Conservation (phyloP, 73 alveolate species). For the Paramecium octaurelia region DNA sequence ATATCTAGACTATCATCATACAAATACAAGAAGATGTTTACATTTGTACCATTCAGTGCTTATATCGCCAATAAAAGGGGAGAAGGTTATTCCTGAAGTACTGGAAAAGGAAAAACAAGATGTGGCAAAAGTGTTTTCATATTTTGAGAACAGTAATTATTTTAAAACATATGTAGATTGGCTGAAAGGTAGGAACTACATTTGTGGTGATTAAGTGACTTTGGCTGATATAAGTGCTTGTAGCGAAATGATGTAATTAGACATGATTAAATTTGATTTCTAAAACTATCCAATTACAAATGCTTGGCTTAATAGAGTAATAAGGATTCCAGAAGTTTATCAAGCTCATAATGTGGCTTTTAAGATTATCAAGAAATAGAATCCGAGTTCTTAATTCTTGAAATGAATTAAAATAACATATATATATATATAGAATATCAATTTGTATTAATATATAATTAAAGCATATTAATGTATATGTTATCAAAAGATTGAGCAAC, state of each 20-base stretch:
- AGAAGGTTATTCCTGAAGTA: neutral
- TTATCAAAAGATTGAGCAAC: neutral
- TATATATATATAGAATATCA: neutral
- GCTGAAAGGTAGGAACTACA: neutral
- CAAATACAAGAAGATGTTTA: slow-evolving; percentile 27
- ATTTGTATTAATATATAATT: neutral
- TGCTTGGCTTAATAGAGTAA: neutral
- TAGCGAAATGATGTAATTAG: slow-evolving; percentile 15
- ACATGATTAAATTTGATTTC: slow-evolving; percentile 27
- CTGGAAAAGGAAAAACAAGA: neutral
- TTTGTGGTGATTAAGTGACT: neutral
- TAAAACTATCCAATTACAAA: neutral
- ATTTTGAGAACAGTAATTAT: neutral
- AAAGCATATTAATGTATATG: neutral
- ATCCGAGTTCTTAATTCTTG: neutral
- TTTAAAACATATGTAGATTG: neutral
- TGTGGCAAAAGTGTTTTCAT: neutral
- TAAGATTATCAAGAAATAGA: neutral
- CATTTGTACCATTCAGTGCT: neutral
- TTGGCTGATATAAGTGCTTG: slow-evolving; percentile 41
- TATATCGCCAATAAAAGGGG: slow-evolving; percentile 1
- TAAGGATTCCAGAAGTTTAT: neutral
- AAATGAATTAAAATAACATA: neutral
- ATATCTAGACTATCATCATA: slow-evolving; percentile 40
- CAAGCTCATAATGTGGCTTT: neutral